phyloP scores from a whole-genome alignment of 345 rosid species.

The Gossypium herbaceum region DNA sequence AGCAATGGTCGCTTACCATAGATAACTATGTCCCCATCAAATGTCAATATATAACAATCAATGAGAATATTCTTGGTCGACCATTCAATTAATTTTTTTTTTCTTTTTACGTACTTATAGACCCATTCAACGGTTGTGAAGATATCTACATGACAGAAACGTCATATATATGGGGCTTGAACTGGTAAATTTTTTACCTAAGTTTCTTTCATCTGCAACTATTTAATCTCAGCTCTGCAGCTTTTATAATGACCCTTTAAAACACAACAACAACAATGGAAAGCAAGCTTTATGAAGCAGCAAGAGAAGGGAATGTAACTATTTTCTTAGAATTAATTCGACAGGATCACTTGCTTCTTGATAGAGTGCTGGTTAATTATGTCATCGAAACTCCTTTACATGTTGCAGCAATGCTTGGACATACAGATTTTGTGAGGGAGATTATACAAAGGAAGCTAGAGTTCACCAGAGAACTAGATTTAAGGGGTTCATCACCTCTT shows the following conservation, averaged over 20 bases:
- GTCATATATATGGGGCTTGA: too few relatives aligned
- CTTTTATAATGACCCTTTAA: too few relatives aligned
- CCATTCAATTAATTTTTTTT: not conserved
- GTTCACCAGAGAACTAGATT: slow-evolving; percentile 14
- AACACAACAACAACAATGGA: not conserved
- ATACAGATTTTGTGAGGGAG: slow-evolving; percentile 11
- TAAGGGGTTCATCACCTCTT: slow-evolving; percentile 9
- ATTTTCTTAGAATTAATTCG: not conserved
- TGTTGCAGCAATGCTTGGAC: slow-evolving; percentile 22
- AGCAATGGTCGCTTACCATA: too few relatives aligned
- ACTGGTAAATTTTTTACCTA: not conserved
- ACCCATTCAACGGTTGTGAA: not conserved
- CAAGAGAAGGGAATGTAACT: not conserved
- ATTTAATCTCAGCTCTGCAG: too few relatives aligned
- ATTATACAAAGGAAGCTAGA: slow-evolving; percentile 16
- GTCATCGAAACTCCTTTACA: slow-evolving; percentile 13
- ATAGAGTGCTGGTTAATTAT: not conserved
- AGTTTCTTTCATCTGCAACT: not conserved
- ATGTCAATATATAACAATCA: not conserved
- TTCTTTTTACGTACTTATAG: not conserved
- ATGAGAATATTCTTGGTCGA: not conserved
- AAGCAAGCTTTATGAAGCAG: slow-evolving; percentile 11
- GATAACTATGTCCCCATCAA: not conserved
- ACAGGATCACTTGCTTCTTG: slow-evolving; percentile 16
- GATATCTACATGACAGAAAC: too few relatives aligned